Percentiles rank a stretch among this genome's conserved stretches.
phyloP scores from a whole-genome alignment of 2,329 filamentous ascomycete genomes.

The Chrysoporthe deuterocubensis region DNA sequence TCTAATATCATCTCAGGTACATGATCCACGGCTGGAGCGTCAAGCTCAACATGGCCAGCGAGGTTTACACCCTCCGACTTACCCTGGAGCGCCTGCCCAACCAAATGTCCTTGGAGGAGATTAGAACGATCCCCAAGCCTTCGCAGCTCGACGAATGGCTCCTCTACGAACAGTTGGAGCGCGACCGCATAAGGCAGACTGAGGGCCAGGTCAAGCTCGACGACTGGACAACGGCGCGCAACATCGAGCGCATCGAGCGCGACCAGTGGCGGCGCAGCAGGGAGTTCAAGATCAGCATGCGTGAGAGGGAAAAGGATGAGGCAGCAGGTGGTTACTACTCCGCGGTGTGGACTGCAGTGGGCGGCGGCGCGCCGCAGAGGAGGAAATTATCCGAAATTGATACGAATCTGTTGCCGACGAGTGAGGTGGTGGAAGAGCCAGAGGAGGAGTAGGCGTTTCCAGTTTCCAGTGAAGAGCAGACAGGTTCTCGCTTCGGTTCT shows the following conservation, averaged over 20 bases:
- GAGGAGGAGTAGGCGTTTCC: background rate
- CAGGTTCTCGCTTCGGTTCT: background rate
- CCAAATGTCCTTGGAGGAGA: conserved; percentile 47
- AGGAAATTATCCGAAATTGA: conserved; percentile 31
- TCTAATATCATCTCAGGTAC: conserved; percentile 44
- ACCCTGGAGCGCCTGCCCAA: conserved; percentile 49
- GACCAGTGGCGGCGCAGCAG: conserved; percentile 25
- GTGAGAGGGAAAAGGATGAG: conserved; percentile 32
- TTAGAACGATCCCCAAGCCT: conserved; percentile 53
- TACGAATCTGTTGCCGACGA: conserved; percentile 8
- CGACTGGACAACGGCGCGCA: conserved; percentile 45
- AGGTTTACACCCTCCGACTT: conserved; percentile 49
- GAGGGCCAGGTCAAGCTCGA: conserved; percentile 46
- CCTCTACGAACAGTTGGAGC: conserved; percentile 53
- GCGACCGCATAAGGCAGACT: conserved; percentile 44
- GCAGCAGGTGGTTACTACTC: background rate
- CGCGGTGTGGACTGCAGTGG: background rate
- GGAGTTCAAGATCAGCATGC: conserved; percentile 9
- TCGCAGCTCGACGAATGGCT: conserved; percentile 62
- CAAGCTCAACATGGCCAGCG: conserved; percentile 44
- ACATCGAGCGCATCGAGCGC: conserved; percentile 33
- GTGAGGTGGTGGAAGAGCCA: conserved; percentile 14
- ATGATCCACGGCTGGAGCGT: conserved; percentile 52
- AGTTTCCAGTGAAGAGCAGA: background rate
- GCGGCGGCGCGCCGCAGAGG: conserved; percentile 19